A percentile compares a stretch with the other conserved stretches of the same genome.
Evolutionary conservation across 2,329 filamentous ascomycete species (phyloP).

Genomic region (Tolypocladium sp.): DNA sequence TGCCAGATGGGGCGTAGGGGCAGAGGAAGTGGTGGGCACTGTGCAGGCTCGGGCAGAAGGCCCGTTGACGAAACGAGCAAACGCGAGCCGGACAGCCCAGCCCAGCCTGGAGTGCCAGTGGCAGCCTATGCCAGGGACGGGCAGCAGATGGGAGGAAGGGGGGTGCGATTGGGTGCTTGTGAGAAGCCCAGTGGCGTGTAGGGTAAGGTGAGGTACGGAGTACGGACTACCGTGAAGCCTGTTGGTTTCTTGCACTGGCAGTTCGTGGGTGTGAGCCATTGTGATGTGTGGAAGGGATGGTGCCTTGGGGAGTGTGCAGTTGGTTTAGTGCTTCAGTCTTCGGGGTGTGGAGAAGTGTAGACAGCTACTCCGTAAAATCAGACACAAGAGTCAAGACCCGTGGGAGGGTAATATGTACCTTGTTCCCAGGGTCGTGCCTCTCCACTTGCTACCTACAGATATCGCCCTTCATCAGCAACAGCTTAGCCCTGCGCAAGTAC

Average conservation of each 20-base stretch:
- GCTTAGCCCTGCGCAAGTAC: not conserved
- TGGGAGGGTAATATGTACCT: not conserved
- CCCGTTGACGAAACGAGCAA: not conserved
- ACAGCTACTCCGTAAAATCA: not conserved
- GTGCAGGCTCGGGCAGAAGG: not conserved
- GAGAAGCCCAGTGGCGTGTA: not conserved
- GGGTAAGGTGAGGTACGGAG: not conserved
- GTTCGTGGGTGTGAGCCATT: not conserved
- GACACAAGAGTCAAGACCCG: too few relatives aligned
- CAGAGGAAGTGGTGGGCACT: not conserved
- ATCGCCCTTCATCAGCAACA: not conserved
- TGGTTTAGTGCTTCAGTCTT: not conserved
- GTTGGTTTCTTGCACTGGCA: not conserved
- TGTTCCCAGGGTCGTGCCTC: not conserved
- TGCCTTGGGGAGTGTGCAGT: not conserved
- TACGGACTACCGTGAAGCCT: not conserved
- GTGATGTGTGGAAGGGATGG: not conserved
- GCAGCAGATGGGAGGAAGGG: not conserved
- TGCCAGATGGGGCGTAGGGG: not conserved
- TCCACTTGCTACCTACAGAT: not conserved
- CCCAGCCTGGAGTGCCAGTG: not conserved
- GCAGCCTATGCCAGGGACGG: not conserved
- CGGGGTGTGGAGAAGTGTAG: not conserved
- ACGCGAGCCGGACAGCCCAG: not conserved
- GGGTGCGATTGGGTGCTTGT: not conserved